phyloP scores from a whole-genome alignment of 2,329 filamentous ascomycete species.

The Aspergillus sp. region DNA sequence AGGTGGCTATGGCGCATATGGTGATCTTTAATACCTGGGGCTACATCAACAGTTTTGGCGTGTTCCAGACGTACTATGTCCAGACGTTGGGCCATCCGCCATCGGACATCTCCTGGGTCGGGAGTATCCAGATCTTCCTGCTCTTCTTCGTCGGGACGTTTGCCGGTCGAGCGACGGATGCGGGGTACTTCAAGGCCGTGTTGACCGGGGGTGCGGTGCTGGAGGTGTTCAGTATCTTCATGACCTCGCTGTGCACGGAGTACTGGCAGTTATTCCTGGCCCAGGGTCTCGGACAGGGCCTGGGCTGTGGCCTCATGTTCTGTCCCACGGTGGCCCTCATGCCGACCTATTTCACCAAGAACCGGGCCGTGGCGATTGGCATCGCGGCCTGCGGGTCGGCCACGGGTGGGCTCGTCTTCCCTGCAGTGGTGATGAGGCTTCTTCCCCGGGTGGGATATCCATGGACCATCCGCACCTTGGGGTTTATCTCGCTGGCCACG shows the following conservation, averaged over 20 bases:
- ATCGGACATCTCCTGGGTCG: slow-evolving; percentile 47
- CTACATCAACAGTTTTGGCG: slow-evolving; percentile 48
- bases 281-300: slow-evolving; percentile 51
- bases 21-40: slow-evolving; percentile 52
- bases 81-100: slow-evolving; percentile 34
- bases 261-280: slow-evolving; percentile 45
- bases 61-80: slow-evolving; percentile 49
- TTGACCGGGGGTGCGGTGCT: slow-evolving; percentile 37
- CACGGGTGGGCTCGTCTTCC: slow-evolving; percentile 57
- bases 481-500: slow-evolving; percentile 49
- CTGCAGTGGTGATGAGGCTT: slow-evolving; percentile 49
- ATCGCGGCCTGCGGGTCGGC: slow-evolving; percentile 53
- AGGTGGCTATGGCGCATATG: slow-evolving; percentile 45
- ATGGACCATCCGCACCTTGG: slow-evolving; percentile 57
- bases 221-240: slow-evolving; percentile 43
- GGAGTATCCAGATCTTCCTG: slow-evolving; percentile 44
- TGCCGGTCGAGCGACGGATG: slow-evolving; percentile 45
- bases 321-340: slow-evolving; percentile 47
- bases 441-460: slow-evolving; percentile 54
- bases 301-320: slow-evolving; percentile 50
- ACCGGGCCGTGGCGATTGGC: slow-evolving; percentile 53
- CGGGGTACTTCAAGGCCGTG: slow-evolving; percentile 42
- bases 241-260: slow-evolving; percentile 40
- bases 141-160: slow-evolving; percentile 46
- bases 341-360: slow-evolving; percentile 54